These are phyloP conservation scores for Camellia granthamiana DNA, from an alignment of 148 eudicot genomes.

Conservation along the genomic window DNA sequence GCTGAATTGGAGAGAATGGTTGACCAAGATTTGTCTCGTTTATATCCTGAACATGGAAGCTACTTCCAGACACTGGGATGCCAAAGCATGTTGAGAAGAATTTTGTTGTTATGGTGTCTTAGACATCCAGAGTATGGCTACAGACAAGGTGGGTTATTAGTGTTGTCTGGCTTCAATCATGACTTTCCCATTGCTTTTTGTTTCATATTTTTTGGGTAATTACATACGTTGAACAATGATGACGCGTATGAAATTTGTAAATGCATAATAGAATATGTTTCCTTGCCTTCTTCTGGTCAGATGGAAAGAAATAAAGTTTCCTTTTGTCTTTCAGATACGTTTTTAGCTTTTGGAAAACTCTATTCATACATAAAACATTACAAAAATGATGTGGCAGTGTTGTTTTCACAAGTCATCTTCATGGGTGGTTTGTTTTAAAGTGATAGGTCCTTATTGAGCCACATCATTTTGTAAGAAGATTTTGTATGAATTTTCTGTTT, in stretches of 20 bases:
- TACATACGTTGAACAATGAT: background rate
- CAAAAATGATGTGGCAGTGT: too few relatives aligned
- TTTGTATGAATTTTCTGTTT: too few relatives aligned
- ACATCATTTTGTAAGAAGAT: too few relatives aligned
- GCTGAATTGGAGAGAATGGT: conserved; percentile 95
- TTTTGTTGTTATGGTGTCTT: conserved; percentile 91
- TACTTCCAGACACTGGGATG: conserved; percentile 91
- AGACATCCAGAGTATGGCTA: conserved; percentile 94
- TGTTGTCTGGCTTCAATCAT: background rate
- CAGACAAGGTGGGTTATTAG: conserved; percentile 66
- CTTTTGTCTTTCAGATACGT: too few relatives aligned
- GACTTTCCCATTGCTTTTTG: background rate
- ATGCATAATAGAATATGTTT: background rate
- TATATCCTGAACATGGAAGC: conserved; percentile 93
- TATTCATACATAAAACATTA: too few relatives aligned
- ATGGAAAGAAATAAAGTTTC: background rate
- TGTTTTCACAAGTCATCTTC: too few relatives aligned
- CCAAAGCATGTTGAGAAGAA: conserved; percentile 85
- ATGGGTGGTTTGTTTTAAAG: too few relatives aligned
- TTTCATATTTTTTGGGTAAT: background rate
- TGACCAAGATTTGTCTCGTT: conserved; percentile 93
- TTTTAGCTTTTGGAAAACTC: too few relatives aligned
- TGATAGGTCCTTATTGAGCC: too few relatives aligned
- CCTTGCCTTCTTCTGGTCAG: background rate
- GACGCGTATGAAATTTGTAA: background rate